Evolutionary conservation across 169 alveolate species (phyloP).

Genomic region (Blepharisma undulans): DNA sequence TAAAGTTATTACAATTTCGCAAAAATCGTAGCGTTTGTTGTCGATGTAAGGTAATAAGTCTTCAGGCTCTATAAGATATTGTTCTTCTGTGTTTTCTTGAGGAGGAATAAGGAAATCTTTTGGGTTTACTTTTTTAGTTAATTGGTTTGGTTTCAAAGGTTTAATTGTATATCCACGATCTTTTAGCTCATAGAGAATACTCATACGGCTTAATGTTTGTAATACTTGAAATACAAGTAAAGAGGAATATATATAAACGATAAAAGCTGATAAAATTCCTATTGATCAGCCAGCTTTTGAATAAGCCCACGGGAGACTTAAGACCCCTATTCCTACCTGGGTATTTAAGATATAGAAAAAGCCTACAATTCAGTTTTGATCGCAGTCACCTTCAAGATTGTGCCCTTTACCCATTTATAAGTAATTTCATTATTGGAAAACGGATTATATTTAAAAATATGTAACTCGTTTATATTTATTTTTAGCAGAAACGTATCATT

Average conservation of each 20-base stretch:
- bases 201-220: not conserved
- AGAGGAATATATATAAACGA: not conserved
- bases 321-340: constrained; percentile 3
- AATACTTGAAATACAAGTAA: not conserved
- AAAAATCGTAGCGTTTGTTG: not conserved
- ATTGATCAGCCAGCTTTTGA: not conserved
- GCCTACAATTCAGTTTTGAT: not conserved
- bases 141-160: not conserved
- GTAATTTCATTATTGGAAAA: not conserved
- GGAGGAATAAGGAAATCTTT: not conserved
- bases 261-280: not conserved
- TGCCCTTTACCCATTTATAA: not conserved
- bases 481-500: not conserved
- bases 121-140: not conserved
- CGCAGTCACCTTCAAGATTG: not conserved
- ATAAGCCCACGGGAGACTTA: constrained; percentile 29
- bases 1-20: not conserved
- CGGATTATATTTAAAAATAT: not conserved
- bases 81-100: not conserved
- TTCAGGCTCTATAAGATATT: not conserved
- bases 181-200: not conserved
- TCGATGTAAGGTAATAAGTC: not conserved
- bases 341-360: not conserved
- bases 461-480: not conserved
- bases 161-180: not conserved